Base-by-base conservation (phyloP, 2,329 filamentous ascomycete genomes). In the Aaosphaeria pasadenensis region DNA sequence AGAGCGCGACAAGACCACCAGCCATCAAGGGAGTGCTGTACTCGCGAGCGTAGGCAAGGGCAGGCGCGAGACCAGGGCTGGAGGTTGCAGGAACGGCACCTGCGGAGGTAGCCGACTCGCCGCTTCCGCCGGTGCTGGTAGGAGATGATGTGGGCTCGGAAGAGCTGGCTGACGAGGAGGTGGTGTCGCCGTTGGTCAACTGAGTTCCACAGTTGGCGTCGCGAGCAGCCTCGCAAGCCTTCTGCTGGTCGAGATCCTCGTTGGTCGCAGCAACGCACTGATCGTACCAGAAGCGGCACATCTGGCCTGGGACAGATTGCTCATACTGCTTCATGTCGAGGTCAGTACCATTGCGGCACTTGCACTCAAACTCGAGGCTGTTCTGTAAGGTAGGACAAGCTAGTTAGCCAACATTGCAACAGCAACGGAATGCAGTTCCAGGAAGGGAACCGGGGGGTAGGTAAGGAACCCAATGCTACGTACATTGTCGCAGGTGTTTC, bases 401-500 rank as follows among this genome's bases (percentile, higher is more conserved):
- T 24, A 39, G 51, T 70, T 53, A 68, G 63, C 48, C 41, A 31
- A 30, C 30, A 44, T 11, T n/a, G 6, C 11, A 13, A 11, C 31
- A 13, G 36, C 11, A 32, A 31, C 28, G 11, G 7, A 44, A 11
- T 24, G 6, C 5, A 3, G 11, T n/a, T 2, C 42, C 5, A 13
- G 28, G 13, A 35, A 38, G 7, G 11, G 11, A 5, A 24, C 17
- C 17, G 17, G 17, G 17, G 17, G 17, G 3, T 2, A 24, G 17
- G 17, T 3, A 24, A 24, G 17, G 17, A 24, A 24, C 17, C 17
- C 3, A 24, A 24, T 24, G 17, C 17, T 36, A 70, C 80, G 64
- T 77, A 87, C 84, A 33, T 70, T 40, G 53, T 82, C 74, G 65
- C 84, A 87, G 43, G 61, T 67, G 72, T 85, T 85, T 53, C 59